phyloP scores from a whole-genome alignment of 2,329 filamentous ascomycete genomes.

The Pseudogymnoascus sp. region DNA sequence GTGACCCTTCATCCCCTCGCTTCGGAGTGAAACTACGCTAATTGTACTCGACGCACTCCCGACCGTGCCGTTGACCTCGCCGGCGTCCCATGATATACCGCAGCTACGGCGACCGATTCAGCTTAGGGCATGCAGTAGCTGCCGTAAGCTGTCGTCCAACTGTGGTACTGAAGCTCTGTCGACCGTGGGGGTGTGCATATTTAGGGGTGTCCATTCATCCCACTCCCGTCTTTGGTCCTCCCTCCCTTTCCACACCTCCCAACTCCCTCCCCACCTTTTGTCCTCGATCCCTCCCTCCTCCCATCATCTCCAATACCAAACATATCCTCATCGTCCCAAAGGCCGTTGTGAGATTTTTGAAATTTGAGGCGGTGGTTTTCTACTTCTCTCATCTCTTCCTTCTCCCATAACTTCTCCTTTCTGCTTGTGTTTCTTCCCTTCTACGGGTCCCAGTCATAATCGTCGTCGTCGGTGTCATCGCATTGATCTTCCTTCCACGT shows the following conservation, averaged over 20 bases:
- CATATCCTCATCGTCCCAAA: neutral
- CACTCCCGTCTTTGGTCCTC: neutral
- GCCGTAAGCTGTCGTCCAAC: neutral
- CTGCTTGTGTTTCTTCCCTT: constrained; percentile 9
- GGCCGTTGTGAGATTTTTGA: constrained; percentile 8
- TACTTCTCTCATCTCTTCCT: constrained; percentile 8
- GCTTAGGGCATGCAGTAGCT: constrained; percentile 3
- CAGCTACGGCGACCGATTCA: neutral
- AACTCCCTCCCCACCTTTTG: constrained; percentile 5
- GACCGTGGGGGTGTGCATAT: neutral
- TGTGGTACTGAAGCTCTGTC: neutral
- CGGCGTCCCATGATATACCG: neutral
- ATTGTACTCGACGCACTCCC: neutral
- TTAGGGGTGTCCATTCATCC: neutral
- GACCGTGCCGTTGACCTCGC: neutral
- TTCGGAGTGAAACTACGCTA: constrained; percentile 1
- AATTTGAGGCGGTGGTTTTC: neutral
- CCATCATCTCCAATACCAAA: neutral
- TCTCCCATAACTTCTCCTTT: constrained; percentile 6
- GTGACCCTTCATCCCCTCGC: neutral
- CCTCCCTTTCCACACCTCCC: constrained; percentile 7
- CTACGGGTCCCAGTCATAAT: neutral
- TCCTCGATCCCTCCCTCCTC: neutral
- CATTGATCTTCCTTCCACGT: constrained; percentile 8
- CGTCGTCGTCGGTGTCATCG: constrained; percentile 8